These are phyloP conservation scores for Mortierella polycephala DNA, from an alignment of 371 early-diverging fungal genomes.

Conservation along the genomic window DNA sequence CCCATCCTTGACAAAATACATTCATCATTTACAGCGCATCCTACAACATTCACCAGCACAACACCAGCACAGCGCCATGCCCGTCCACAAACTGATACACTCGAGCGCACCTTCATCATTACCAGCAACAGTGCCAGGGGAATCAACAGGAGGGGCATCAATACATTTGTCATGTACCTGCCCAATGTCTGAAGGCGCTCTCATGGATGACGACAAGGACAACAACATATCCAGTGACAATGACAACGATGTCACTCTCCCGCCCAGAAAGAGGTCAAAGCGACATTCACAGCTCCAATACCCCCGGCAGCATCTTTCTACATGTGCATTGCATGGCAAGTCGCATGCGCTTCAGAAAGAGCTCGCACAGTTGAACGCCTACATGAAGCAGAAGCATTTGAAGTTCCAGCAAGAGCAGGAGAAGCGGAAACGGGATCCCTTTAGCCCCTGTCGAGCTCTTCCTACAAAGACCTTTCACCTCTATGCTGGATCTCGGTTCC, in stretches of 20 bases:
- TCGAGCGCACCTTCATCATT: background rate
- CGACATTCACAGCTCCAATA: background rate
- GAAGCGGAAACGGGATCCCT: conserved; percentile 25
- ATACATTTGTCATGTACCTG: conserved; percentile 14
- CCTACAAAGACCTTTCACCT: conserved; percentile 55
- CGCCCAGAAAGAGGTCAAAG: background rate
- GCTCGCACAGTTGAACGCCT: background rate
- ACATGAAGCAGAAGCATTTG: conserved; percentile 6
- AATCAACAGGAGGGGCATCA: background rate
- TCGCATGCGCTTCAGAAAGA: conserved; percentile 4
- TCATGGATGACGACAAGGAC: background rate
- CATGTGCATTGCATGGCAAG: conserved; percentile 10
- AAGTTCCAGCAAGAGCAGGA: conserved; percentile 7
- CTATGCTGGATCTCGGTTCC: conserved; percentile 76
- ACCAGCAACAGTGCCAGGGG: background rate
- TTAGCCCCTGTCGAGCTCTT: conserved; percentile 9
- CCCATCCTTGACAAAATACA: too few species aligned
- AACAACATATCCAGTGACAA: background rate
- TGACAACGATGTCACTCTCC: background rate
- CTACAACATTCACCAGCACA: too few species aligned
- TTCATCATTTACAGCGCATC: too few species aligned
- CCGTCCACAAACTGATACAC: conserved; percentile 9
- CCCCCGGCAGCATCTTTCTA: background rate
- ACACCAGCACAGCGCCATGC: background rate
- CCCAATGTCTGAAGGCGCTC: background rate